Conservation (phyloP, 108 stramenopile genomes). For the Aurantiochytrium sp. region DNA sequence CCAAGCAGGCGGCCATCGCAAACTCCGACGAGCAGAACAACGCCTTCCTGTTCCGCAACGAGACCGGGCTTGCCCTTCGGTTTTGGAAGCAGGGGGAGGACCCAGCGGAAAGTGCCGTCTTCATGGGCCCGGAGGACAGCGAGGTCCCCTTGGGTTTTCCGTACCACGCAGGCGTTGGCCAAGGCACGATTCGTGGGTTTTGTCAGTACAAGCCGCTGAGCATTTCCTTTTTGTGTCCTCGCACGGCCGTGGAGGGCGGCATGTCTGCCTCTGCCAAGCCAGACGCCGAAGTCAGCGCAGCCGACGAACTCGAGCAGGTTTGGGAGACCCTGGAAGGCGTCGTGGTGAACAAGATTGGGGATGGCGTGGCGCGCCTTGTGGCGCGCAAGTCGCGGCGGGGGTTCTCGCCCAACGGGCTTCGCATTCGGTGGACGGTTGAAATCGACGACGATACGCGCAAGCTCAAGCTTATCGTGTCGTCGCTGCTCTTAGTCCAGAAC, state of each 20-base stretch:
- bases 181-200: neutral
- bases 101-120: neutral
- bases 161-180: neutral
- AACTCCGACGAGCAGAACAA: neutral
- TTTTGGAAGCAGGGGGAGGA: slow-evolving; percentile 13
- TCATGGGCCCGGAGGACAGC: neutral
- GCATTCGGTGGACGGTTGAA: neutral
- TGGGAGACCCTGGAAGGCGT: slow-evolving; percentile 22
- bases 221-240: neutral
- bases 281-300: too few relatives aligned
- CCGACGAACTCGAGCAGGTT: neutral
- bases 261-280: too few relatives aligned
- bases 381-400: neutral
- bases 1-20: too few relatives aligned
- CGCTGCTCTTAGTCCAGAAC: neutral
- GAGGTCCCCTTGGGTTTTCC: neutral
- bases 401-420: neutral
- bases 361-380: slow-evolving; percentile 13
- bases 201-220: neutral
- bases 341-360: neutral
- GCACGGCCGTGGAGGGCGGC: neutral
- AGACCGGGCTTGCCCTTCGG: neutral
- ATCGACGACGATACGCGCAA: slow-evolving; percentile 15
- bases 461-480: neutral
- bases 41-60: neutral